Percentiles rank a stretch among this genome's conserved stretches.
Conservation (phyloP, 768 basidiomycete species). For the Plicaturopsis crispa region DNA sequence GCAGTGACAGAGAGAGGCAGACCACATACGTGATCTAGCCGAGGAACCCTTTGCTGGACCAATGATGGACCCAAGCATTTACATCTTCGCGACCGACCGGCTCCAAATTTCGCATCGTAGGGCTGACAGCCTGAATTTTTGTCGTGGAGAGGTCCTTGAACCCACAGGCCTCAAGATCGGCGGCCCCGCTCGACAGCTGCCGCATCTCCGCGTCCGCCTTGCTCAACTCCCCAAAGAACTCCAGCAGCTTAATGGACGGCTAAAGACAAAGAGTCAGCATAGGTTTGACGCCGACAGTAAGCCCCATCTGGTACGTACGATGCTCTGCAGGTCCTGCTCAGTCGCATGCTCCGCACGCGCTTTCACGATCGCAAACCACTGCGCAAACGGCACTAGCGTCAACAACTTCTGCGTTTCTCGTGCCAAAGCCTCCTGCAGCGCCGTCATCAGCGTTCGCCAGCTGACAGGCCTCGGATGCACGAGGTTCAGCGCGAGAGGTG, state of each 20-base stretch:
- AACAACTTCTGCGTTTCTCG: slow-evolving; percentile 2
- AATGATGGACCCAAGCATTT: slow-evolving; percentile 28
- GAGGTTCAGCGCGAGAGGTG: slow-evolving; percentile 21
- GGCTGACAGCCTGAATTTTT: slow-evolving; percentile 22
- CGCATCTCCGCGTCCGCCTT: slow-evolving; percentile 10
- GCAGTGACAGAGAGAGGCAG: no score
- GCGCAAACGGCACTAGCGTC: slow-evolving; percentile 11
- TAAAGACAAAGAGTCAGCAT: slow-evolving; percentile 4
- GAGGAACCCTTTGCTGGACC: no score
- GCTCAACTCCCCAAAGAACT: slow-evolving; percentile 21
- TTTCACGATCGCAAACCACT: slow-evolving; percentile 15
- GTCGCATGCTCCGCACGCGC: slow-evolving; percentile 4
- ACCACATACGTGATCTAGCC: no score
- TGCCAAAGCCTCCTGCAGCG: slow-evolving; percentile 9
- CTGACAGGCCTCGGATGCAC: slow-evolving; percentile 26
- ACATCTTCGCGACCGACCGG: slow-evolving; percentile 19
- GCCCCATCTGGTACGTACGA: slow-evolving; percentile 16
- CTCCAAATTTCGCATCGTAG: slow-evolving; percentile 21
- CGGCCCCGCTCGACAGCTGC: no score
- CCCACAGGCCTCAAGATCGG: slow-evolving; percentile 15
- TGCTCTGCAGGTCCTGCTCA: slow-evolving; percentile 15
- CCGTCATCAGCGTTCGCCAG: slow-evolving; percentile 19
- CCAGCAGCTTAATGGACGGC: slow-evolving; percentile 28
- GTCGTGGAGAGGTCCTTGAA: slow-evolving; percentile 19
- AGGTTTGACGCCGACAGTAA: not conserved